A percentile compares a stretch with the other conserved stretches of the same genome.
phyloP scores from a whole-genome alignment of 768 basidiomycete genomes.

The Cystofilobasidium bisporidii region DNA sequence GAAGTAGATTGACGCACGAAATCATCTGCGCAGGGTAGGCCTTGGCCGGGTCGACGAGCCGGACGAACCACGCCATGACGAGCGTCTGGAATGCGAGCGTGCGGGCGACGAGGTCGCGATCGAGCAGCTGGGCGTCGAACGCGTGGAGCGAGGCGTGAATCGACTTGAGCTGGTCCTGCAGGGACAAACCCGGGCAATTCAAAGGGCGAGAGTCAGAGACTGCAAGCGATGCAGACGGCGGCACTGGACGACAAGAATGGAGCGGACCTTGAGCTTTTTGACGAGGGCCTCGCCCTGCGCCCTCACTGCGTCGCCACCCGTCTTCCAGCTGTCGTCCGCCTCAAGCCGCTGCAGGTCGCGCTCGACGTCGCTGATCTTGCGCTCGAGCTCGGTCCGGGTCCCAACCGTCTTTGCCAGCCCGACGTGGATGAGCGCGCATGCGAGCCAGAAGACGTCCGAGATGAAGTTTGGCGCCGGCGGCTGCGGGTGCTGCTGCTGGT shows the following conservation, averaged over 20 bases:
- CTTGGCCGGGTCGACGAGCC: conserved; percentile 72
- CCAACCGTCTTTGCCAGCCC: conserved; percentile 75
- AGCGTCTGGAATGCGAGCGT: conserved; percentile 78
- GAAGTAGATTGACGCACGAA: conserved; percentile 50
- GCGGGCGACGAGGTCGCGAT: conserved; percentile 70
- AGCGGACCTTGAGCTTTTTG: conserved; percentile 60
- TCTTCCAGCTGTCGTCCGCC: conserved; percentile 71
- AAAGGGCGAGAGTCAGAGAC: too few relatives aligned
- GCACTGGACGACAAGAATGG: background rate
- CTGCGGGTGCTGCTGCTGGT: background rate
- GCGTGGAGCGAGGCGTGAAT: conserved; percentile 65
- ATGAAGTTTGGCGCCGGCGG: conserved; percentile 71
- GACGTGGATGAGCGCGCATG: conserved; percentile 77
- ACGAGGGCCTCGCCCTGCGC: conserved; percentile 68
- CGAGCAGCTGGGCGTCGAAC: conserved; percentile 73
- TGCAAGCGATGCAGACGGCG: too few relatives aligned
- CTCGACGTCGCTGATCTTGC: conserved; percentile 48
- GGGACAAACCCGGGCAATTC: too few relatives aligned
- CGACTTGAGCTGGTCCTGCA: conserved; percentile 59
- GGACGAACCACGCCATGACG: conserved; percentile 85
- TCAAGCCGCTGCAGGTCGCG: conserved; percentile 66
- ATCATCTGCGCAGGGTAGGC: conserved; percentile 60
- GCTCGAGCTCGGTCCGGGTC: conserved; percentile 48
- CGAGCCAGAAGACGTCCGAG: conserved; percentile 85
- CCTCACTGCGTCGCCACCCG: conserved; percentile 30